Conservation (phyloP, 164 flowering plant genomes). For the Malania oleifera region DNA sequence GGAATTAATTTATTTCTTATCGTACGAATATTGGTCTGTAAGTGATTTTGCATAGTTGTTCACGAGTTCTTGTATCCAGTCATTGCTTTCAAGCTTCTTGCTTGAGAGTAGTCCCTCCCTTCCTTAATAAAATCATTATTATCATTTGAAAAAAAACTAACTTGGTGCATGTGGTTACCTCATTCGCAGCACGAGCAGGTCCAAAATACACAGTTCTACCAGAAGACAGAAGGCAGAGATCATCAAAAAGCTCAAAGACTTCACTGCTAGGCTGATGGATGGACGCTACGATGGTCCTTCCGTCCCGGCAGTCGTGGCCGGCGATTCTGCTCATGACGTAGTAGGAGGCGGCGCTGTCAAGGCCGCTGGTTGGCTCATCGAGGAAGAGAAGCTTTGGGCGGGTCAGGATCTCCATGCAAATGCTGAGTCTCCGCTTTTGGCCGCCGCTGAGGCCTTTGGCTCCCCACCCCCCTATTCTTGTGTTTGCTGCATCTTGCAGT, state of each 20-base stretch:
- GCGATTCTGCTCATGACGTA: constrained; percentile 40
- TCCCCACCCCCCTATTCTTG: constrained; percentile 55
- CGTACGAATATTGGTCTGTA: too few species aligned
- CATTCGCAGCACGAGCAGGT: constrained; percentile 29
- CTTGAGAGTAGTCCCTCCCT: too few species aligned
- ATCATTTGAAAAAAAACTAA: too few species aligned
- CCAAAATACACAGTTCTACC: constrained; percentile 71
- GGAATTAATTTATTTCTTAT: too few species aligned
- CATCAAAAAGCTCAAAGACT: constrained; percentile 55
- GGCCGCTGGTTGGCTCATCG: constrained; percentile 72
- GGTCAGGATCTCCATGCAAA: constrained; percentile 51
- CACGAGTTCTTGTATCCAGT: too few species aligned
- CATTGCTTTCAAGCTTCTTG: too few species aligned
- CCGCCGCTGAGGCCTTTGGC: constrained; percentile 57
- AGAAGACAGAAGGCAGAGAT: constrained; percentile 50
- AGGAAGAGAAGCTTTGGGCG: constrained; percentile 54
- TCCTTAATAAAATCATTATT: too few species aligned
- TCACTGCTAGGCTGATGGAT: constrained; percentile 77
- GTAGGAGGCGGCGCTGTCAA: constrained; percentile 68
- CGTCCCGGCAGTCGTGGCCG: constrained; percentile 26
- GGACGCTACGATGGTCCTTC: constrained; percentile 50
- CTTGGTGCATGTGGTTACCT: too few species aligned
- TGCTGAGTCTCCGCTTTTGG: constrained; percentile 60
- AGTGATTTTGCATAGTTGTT: too few species aligned
- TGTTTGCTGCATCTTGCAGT: constrained; percentile 40